Evolutionary conservation across 2,329 filamentous ascomycete species (phyloP), one percentile per base, ranked within the genome.

Genomic region (Colletotrichum ledebouriae): DNA sequence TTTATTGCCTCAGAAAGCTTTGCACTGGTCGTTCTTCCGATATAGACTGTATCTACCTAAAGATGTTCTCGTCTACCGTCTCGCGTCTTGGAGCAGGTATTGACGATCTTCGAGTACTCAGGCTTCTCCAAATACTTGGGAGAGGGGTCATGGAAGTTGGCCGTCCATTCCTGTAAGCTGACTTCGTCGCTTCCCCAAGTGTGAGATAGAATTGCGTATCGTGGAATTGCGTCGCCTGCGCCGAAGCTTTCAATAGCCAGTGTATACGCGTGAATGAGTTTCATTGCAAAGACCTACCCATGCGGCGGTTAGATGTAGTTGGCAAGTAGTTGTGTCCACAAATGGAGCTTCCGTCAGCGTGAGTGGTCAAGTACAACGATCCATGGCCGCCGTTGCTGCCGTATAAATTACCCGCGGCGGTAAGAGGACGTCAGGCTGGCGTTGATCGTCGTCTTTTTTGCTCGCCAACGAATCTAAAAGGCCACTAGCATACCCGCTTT

Each of bases 191-290:
- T 59, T 15, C 71, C 62, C 78, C 78, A 80, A 0, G 76, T 79
- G 53, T 80, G 78, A 9, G 78, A 80, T 1, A 81, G 73, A 39
- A 80, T 79, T 9, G 75, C 77, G 57, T 79, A 81, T 1, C 29
- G 55, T 25, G 61, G 66, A 12, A 57, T 41, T 22, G 55, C 5
- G 1, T 63, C 22, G 9, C 71, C 70, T 22, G 71, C 69, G 5
- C 70, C 63, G 49, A 77, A 76, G 37, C 57, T 59, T 42, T 74
- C 68, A n/a, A 78, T 70, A 2, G 65, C 47, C 12, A 69, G 55
- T 2, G 68, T 74, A 13, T 58, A n/a, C 2, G 68, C 68, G 56
- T 77, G 73, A 6, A 78, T 71, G 13, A 78, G 71, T n/a, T 76
- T 70, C 76, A 77, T 78, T 1, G 29, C 29, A 52, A 56, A 12